phyloP scores from a whole-genome alignment of 2,329 filamentous ascomycete genomes.

The Epichloe gansuensis region DNA sequence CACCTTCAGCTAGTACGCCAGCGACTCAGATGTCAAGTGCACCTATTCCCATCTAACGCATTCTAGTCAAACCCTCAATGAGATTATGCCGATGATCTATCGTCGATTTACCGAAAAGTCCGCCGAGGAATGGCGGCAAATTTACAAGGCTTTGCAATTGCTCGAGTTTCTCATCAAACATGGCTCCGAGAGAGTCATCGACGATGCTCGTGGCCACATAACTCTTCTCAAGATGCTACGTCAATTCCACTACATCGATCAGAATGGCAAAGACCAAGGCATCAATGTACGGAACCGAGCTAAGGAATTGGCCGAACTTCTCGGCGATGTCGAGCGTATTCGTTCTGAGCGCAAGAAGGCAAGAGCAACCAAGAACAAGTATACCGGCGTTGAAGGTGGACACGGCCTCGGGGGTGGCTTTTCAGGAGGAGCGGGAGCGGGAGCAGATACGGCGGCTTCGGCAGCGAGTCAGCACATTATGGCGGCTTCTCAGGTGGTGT shows the following conservation, averaged over 20 bases:
- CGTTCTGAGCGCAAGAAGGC: constrained; percentile 80
- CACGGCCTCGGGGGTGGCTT: constrained; percentile 47
- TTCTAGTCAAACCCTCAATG: constrained; percentile 80
- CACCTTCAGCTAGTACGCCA: constrained; percentile 88
- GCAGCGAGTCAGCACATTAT: constrained; percentile 69
- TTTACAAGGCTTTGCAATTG: constrained; percentile 95
- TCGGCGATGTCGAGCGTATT: constrained; percentile 84
- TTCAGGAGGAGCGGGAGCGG: constrained; percentile 24
- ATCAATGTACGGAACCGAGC: constrained; percentile 95
- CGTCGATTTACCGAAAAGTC: constrained; percentile 97
- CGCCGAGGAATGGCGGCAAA: constrained; percentile 97
- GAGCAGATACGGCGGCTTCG: constrained; percentile 78
- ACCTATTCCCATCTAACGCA: neutral
- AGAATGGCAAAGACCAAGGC: constrained; percentile 95
- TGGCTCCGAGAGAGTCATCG: constrained; percentile 91
- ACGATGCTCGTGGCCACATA: constrained; percentile 90
- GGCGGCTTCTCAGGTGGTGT: constrained; percentile 61
- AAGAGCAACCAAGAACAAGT: constrained; percentile 81
- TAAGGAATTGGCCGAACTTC: constrained; percentile 88
- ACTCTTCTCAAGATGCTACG: constrained; percentile 96
- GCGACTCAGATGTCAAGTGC: constrained; percentile 9
- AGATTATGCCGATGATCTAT: constrained; percentile 99
- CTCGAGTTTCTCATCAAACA: constrained; percentile 97
- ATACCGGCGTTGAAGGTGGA: constrained; percentile 85
- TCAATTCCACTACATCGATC: constrained; percentile 94